phyloP scores from a whole-genome alignment of 257 asterid species.

The Rehmannia glutinosa region DNA sequence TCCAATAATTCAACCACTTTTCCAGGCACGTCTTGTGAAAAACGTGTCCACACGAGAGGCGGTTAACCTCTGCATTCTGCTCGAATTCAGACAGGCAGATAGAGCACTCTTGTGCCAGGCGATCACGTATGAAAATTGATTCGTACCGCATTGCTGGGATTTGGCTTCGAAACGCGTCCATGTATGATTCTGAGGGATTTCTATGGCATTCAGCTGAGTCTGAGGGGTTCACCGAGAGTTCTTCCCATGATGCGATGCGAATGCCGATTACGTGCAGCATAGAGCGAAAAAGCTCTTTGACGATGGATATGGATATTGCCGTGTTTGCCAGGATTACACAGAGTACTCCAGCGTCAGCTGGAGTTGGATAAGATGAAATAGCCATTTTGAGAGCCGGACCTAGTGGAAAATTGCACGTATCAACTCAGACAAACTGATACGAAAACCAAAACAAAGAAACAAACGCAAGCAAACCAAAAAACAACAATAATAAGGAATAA shows the following conservation, averaged over 20 bases:
- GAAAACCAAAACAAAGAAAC: too few species aligned
- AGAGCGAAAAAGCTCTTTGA: conserved; percentile 61
- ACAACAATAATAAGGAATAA: too few species aligned
- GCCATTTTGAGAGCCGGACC: conserved; percentile 51
- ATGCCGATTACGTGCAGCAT: conserved; percentile 67
- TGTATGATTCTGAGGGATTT: conserved; percentile 50
- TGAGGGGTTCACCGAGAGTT: conserved; percentile 40
- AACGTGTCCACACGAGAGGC: conserved; percentile 66
- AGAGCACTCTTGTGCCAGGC: conserved; percentile 46
- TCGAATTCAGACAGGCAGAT: conserved; percentile 70
- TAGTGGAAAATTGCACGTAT: conserved; percentile 3
- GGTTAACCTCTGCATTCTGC: conserved; percentile 58
- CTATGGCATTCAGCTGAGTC: conserved; percentile 38
- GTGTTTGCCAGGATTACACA: conserved; percentile 73
- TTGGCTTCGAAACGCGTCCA: conserved; percentile 63
- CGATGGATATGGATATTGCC: conserved; percentile 68
- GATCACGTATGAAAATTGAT: conserved; percentile 27
- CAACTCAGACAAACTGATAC: neutral
- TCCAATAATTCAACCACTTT: conserved; percentile 76
- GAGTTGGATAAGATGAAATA: conserved; percentile 66
- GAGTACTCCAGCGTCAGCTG: conserved; percentile 82
- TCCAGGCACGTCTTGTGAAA: conserved; percentile 66
- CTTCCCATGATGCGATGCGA: conserved; percentile 66
- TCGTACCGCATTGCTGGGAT: conserved; percentile 61
- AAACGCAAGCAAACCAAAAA: neutral